Evolutionary conservation across 768 basidiomycete genomes (phyloP).

Genomic region (Pulveroboletus ravenelii): DNA sequence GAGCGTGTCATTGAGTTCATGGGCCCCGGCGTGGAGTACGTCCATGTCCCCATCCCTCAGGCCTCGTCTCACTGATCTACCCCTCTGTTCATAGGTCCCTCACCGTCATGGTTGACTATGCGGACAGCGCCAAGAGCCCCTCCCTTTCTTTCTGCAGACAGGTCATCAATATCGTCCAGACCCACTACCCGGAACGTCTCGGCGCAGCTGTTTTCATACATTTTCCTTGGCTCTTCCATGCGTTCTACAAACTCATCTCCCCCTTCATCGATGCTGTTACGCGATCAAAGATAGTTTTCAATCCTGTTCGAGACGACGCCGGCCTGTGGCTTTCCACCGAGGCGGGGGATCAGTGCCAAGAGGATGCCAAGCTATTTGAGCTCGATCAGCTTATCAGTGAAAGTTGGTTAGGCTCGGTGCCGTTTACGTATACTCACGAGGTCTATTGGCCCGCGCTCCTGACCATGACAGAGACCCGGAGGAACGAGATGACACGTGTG

Average conservation of each 20-base stretch:
- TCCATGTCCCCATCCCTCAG: not conserved
- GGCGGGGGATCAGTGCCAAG: conserved; percentile 15
- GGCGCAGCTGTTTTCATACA: conserved; percentile 71
- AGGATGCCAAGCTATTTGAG: conserved; percentile 45
- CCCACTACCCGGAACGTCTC: conserved; percentile 85
- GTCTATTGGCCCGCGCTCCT: conserved; percentile 71
- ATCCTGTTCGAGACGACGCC: conserved; percentile 39
- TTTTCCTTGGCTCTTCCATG: conserved; percentile 71
- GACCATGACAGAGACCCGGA: conserved; percentile 47
- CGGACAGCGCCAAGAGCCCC: conserved; percentile 61
- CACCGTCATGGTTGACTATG: conserved; percentile 72
- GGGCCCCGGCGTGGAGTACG: conserved; percentile 78
- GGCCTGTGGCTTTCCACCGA: conserved; percentile 28
- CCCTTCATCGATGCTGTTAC: conserved; percentile 85
- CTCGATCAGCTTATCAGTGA: conserved; percentile 65
- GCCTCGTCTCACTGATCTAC: not conserved
- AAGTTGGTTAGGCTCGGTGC: conserved; percentile 62
- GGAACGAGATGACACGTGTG: conserved; percentile 44
- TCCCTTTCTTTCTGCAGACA: conserved; percentile 35
- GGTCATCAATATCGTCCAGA: conserved; percentile 64
- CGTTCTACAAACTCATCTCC: conserved; percentile 72
- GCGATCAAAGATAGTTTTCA: conserved; percentile 69
- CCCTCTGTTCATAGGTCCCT: conserved; percentile 45
- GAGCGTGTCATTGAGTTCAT: conserved; percentile 76
- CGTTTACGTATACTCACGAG: conserved; percentile 71